Percentiles rank a stretch among this genome's conserved stretches.
phyloP scores from a whole-genome alignment of 108 stramenopile genomes.

The Pseudonitzschia multiseries region DNA sequence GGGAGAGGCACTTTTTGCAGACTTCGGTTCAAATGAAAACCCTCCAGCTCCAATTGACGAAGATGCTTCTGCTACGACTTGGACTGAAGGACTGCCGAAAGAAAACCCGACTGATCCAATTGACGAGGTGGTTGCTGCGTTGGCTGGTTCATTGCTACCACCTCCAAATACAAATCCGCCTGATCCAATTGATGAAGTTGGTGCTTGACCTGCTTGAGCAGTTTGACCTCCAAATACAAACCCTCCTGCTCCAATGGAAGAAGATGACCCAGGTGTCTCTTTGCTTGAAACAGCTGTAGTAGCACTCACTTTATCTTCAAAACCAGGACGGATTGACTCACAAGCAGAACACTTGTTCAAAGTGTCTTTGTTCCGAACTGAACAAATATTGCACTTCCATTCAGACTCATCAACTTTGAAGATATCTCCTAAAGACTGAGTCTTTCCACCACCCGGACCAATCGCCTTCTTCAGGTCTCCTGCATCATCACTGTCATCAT shows the following conservation, averaged over 20 bases:
- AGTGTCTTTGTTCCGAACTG: conserved; percentile 62
- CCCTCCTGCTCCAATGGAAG: conserved; percentile 52
- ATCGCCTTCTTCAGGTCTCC: neutral
- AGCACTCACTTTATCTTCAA: conserved; percentile 24
- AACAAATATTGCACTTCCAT: conserved; percentile 88
- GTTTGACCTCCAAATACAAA: conserved; percentile 51
- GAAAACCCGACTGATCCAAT: conserved; percentile 63
- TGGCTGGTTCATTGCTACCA: conserved; percentile 5
- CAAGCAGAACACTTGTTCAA: conserved; percentile 68
- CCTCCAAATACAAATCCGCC: conserved; percentile 63
- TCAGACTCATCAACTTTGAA: conserved; percentile 60
- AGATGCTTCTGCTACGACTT: too few relatives aligned
- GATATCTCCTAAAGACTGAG: conserved; percentile 31
- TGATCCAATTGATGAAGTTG: conserved; percentile 42
- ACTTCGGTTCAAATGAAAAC: conserved; percentile 67
- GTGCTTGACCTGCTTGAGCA: neutral
- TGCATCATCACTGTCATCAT: conserved; percentile 34
- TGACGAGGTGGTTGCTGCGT: neutral
- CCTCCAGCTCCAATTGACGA: conserved; percentile 53
- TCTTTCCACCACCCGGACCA: conserved; percentile 14
- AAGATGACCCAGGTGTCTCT: neutral
- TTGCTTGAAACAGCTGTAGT: neutral
- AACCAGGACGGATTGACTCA: conserved; percentile 74
- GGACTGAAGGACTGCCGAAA: too few relatives aligned
- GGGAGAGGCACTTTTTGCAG: too few relatives aligned